Percentiles rank a stretch among this genome's conserved stretches.
phyloP scores from a whole-genome alignment of 2,329 filamentous ascomycete species.

The Trichoderma koningii region DNA sequence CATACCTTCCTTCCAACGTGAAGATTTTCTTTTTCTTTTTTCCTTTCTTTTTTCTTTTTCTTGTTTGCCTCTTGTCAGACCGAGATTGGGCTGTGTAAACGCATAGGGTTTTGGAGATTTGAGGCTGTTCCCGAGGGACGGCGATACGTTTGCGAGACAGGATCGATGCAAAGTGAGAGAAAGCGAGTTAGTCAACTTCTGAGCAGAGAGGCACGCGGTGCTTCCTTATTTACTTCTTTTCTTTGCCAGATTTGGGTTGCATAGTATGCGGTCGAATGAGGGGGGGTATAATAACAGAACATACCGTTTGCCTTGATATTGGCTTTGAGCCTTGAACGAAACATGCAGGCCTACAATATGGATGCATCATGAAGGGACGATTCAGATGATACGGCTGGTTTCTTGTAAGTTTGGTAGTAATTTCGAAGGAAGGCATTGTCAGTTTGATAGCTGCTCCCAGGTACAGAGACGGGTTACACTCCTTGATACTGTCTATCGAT shows the following conservation, averaged over 20 bases:
- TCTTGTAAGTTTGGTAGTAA: background rate
- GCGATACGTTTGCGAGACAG: background rate
- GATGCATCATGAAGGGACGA: constrained; percentile 13
- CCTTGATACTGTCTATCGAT: background rate
- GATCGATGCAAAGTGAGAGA: constrained; percentile 6
- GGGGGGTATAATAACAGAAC: constrained; percentile 24
- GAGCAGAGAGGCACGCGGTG: constrained; percentile 6
- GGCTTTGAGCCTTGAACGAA: background rate
- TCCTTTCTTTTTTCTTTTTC: background rate
- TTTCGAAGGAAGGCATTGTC: background rate
- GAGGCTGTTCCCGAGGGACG: background rate
- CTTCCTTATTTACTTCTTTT: constrained; percentile 7
- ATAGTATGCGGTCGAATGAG: constrained; percentile 26
- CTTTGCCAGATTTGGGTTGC: constrained; percentile 25
- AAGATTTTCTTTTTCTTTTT: constrained; percentile 13
- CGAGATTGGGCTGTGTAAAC: background rate
- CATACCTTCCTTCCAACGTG: constrained; percentile 24
- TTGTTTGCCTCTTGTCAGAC: background rate
- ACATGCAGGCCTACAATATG: background rate
- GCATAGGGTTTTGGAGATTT: constrained; percentile 22
- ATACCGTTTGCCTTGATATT: background rate
- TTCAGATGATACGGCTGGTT: background rate
- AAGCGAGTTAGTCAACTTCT: constrained; percentile 9
- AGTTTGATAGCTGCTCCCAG: too few relatives aligned
- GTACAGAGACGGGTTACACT: too few relatives aligned